These are phyloP conservation scores for Blastobotrys arbuscula DNA, from an alignment of 1,139 yeast genomes.

Conservation along the genomic window DNA sequence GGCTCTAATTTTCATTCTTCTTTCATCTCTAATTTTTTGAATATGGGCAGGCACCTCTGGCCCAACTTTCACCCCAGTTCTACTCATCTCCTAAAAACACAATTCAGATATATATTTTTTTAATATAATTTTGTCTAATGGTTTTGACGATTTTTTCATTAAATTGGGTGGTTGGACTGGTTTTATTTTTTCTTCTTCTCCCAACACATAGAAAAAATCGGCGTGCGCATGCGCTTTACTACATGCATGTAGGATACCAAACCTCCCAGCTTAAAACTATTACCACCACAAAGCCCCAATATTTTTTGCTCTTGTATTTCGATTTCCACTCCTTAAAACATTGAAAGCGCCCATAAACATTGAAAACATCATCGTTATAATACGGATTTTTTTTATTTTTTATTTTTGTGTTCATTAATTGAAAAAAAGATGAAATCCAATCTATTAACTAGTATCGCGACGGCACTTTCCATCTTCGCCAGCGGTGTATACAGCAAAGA, in stretches of 20 bases:
- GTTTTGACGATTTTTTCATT: background rate
- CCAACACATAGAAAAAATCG: no score
- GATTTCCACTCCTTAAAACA: no score
- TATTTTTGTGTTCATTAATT: background rate
- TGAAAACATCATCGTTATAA: no score
- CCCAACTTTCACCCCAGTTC: conserved; percentile 7
- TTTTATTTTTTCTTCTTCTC: background rate
- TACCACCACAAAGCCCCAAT: background rate
- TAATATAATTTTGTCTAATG: background rate
- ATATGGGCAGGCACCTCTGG: conserved; percentile 15
- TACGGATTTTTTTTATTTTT: background rate
- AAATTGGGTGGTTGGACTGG: no score
- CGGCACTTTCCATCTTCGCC: conserved; percentile 1
- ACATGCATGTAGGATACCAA: background rate
- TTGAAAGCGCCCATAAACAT: no score
- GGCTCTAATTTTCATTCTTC: background rate
- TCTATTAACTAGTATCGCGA: background rate
- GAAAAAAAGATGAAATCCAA: background rate
- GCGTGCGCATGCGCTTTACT: background rate
- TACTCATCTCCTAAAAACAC: background rate
- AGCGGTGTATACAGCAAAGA: background rate
- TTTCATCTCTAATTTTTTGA: conserved; percentile 10
- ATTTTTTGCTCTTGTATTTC: background rate
- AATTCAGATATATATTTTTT: background rate
- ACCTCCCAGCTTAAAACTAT: background rate